These are phyloP conservation scores for Tieghemiomyces parasiticus DNA, from an alignment of 192 early-diverging fungal species.

Conservation along the genomic window DNA sequence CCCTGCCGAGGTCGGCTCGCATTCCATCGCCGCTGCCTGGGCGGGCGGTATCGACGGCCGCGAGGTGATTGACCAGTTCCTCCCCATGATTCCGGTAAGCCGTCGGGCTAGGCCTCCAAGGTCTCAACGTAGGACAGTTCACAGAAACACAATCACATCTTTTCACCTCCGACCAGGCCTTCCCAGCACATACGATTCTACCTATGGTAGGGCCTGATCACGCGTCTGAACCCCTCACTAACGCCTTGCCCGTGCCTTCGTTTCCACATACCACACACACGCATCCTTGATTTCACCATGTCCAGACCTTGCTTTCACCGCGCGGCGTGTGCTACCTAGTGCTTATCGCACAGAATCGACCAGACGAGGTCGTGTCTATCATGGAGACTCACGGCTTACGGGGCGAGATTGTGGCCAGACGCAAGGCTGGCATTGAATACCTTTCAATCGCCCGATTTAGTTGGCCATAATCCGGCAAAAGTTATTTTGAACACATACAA, in stretches of 20 bases:
- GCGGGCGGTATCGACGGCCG: conserved; percentile 85
- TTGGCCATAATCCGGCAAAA: no score
- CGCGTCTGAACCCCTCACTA: no score
- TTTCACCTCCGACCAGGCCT: no score
- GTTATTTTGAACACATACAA: neutral
- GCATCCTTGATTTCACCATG: no score
- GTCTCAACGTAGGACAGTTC: neutral
- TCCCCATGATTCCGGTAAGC: conserved; percentile 54
- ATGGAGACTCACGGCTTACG: conserved; percentile 35
- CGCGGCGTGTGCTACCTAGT: conserved; percentile 76
- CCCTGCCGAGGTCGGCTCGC: conserved; percentile 55
- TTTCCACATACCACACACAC: no score
- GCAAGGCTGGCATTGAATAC: conserved; percentile 5
- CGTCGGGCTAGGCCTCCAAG: neutral
- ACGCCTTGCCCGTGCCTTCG: no score
- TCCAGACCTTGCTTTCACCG: conserved; percentile 41
- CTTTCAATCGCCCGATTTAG: neutral
- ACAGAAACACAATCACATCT: neutral
- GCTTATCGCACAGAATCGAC: conserved; percentile 72
- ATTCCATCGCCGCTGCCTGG: conserved; percentile 72
- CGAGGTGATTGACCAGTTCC: conserved; percentile 64
- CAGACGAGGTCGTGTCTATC: conserved; percentile 52
- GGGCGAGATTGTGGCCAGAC: neutral
- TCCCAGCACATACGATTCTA: no score
- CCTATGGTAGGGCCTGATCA: no score